phyloP scores from a whole-genome alignment of 1,139 yeast species.

The Cylindricascospora bacillispora region DNA sequence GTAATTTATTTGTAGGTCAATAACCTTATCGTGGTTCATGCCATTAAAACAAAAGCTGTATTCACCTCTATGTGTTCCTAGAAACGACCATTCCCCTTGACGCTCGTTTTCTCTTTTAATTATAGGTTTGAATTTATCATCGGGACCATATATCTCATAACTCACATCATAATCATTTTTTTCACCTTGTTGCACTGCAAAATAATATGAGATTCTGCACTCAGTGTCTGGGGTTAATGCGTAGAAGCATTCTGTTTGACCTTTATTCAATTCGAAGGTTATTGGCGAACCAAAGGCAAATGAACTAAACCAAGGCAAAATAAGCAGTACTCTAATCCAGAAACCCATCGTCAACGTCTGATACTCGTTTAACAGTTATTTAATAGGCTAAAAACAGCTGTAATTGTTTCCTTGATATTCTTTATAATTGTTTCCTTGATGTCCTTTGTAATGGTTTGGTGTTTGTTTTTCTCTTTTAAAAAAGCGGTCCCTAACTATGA shows the following conservation, averaged over 20 bases:
- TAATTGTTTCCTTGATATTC: too few relatives aligned
- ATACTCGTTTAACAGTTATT: too few relatives aligned
- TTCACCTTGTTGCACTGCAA: constrained; percentile 89
- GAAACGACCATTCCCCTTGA: constrained; percentile 76
- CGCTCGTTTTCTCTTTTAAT: constrained; percentile 53
- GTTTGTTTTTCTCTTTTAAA: not conserved
- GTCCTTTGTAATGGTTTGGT: not conserved
- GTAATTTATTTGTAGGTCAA: constrained; percentile 68
- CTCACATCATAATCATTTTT: constrained; percentile 59
- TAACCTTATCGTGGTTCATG: constrained; percentile 79
- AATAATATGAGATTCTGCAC: constrained; percentile 65
- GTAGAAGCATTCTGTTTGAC: constrained; percentile 67
- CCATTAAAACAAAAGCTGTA: constrained; percentile 90
- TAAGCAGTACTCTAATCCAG: too few relatives aligned
- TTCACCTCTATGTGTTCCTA: constrained; percentile 63
- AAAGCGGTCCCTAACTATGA: too few relatives aligned
- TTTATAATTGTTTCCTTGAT: too few relatives aligned
- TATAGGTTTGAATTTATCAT: constrained; percentile 35
- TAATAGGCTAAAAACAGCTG: too few relatives aligned
- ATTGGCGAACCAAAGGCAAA: too few relatives aligned
- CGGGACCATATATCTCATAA: constrained; percentile 61
- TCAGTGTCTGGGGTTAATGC: constrained; percentile 53
- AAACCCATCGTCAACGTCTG: too few relatives aligned
- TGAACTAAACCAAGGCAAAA: too few relatives aligned
- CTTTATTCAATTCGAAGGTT: constrained; percentile 69